These are phyloP conservation scores for Dittrichia graveolens DNA, from an alignment of 129 eudicot genomes.

Conservation along the genomic window DNA sequence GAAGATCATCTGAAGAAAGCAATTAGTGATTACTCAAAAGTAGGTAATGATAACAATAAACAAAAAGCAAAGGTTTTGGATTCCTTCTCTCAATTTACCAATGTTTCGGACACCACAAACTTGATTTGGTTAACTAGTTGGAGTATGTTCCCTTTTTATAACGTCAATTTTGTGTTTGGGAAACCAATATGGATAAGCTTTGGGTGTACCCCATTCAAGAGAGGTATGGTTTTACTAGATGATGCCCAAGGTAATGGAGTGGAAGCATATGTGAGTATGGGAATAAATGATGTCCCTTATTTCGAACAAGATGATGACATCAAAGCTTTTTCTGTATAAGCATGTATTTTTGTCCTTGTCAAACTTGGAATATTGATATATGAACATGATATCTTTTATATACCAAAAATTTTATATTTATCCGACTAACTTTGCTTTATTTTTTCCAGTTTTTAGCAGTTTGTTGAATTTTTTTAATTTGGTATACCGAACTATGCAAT, in stretches of 20 bases:
- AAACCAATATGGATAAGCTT: conserved; percentile 11
- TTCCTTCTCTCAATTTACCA: background rate
- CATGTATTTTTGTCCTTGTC: too few species aligned
- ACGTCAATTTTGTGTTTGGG: conserved; percentile 23
- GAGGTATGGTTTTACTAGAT: background rate
- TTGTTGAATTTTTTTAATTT: too few species aligned
- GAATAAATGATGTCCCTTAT: background rate
- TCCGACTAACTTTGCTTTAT: too few species aligned
- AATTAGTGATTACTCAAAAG: background rate
- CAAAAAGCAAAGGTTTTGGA: background rate
- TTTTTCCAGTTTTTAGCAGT: too few species aligned
- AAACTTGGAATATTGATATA: too few species aligned
- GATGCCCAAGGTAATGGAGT: conserved; percentile 6
- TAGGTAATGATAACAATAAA: background rate
- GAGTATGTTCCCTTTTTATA: conserved; percentile 10
- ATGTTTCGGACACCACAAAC: background rate
- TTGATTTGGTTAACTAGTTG: background rate
- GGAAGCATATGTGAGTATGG: conserved; percentile 21
- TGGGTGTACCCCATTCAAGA: background rate
- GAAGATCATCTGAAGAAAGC: background rate
- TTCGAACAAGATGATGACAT: conserved; percentile 9
- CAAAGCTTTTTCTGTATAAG: conserved; percentile 1
- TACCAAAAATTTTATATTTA: too few species aligned
- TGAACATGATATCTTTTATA: too few species aligned
- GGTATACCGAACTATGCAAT: too few species aligned